A percentile compares a stretch with the other conserved stretches of the same genome.
Evolutionary conservation across 78 protist genomes (phyloP).

Genomic region (Tieghemostelium lacteum): DNA sequence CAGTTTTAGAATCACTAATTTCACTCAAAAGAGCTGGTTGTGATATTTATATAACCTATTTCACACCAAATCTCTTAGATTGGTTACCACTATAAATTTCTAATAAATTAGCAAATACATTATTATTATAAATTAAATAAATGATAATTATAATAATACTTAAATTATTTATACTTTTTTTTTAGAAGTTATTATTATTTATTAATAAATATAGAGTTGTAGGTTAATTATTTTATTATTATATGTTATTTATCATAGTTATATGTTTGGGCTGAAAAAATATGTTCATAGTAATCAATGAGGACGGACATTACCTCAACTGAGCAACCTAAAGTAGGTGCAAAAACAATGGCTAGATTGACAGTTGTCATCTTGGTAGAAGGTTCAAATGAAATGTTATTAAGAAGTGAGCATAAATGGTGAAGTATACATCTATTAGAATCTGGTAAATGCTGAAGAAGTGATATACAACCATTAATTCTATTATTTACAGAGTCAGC

Average conservation of each 20-base stretch:
- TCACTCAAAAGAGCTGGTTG: constrained; percentile 89
- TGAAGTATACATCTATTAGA: constrained; percentile 52
- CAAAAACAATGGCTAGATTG: constrained; percentile 52
- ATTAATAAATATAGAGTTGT: not conserved
- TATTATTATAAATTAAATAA: too few relatives aligned
- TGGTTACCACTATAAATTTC: constrained; percentile 65
- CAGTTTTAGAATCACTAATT: constrained; percentile 78
- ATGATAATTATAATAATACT: too few relatives aligned
- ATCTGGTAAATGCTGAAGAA: constrained; percentile 42
- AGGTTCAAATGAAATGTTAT: constrained; percentile 53
- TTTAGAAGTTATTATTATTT: too few relatives aligned
- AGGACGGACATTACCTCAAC: constrained; percentile 56
- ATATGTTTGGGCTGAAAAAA: constrained; percentile 64
- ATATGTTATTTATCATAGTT: not conserved
- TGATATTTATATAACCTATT: constrained; percentile 89
- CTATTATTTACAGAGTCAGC: constrained; percentile 31
- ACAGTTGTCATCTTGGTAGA: constrained; percentile 57
- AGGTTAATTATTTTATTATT: not conserved
- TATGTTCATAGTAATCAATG: constrained; percentile 46
- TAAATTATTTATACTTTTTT: not conserved
- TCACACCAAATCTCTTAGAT: constrained; percentile 82
- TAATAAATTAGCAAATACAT: not conserved
- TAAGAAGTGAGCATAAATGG: constrained; percentile 43
- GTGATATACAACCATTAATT: constrained; percentile 21
- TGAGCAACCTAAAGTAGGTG: constrained; percentile 69